Conservation (phyloP, 2,329 filamentous ascomycete genomes). For the Beauveria sp. region DNA sequence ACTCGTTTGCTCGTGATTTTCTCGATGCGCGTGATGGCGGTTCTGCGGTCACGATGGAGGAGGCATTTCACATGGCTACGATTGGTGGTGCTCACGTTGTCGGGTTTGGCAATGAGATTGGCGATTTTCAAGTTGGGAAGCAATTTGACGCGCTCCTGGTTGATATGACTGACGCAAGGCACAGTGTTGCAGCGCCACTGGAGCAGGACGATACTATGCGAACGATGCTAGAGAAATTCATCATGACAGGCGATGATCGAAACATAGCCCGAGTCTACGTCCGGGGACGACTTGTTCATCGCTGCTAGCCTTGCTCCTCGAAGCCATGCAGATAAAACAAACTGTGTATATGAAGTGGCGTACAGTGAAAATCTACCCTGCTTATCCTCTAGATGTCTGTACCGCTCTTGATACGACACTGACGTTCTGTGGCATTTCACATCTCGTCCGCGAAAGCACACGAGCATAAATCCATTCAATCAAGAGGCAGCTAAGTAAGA, state of each 20-base stretch:
- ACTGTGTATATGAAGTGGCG: not conserved
- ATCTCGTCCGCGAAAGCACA: too few species aligned
- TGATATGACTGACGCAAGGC: conserved; percentile 24
- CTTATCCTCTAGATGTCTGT: too few species aligned
- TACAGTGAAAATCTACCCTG: too few species aligned
- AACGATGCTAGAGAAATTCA: conserved; percentile 52
- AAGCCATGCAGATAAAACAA: not conserved
- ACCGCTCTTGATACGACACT: too few species aligned
- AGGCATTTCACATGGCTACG: conserved; percentile 54
- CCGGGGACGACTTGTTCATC: conserved; percentile 28
- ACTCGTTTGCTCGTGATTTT: conserved; percentile 39
- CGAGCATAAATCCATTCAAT: too few species aligned
- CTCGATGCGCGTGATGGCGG: conserved; percentile 30
- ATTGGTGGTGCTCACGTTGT: conserved; percentile 53
- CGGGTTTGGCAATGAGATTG: conserved; percentile 43
- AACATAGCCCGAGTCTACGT: conserved; percentile 52
- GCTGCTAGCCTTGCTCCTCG: not conserved
- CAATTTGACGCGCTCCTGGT: conserved; percentile 53
- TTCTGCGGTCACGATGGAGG: conserved; percentile 38
- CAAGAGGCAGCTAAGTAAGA: too few species aligned
- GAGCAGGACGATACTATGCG: conserved; percentile 39
- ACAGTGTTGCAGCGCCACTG: conserved; percentile 42
- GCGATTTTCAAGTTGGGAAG: conserved; percentile 51
- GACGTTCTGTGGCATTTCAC: too few species aligned
- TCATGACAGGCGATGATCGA: conserved; percentile 59